Conservation (phyloP, 805 yeast genomes). For the Kregervanrija fluxuum region DNA sequence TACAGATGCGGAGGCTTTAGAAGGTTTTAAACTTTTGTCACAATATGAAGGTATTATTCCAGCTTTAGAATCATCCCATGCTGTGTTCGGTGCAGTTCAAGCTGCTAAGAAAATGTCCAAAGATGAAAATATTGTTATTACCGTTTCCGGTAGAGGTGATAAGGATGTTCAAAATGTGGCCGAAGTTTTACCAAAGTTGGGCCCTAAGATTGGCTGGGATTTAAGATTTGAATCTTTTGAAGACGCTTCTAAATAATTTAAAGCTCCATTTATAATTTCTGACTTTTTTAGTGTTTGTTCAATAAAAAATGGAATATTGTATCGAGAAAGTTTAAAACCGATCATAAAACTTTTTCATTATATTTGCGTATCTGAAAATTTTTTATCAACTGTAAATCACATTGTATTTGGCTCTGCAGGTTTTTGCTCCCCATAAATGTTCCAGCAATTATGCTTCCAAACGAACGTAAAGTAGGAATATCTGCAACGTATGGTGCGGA, state of each 20-base stretch:
- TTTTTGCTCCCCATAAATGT: too few relatives aligned
- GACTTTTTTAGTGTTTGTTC: too few relatives aligned
- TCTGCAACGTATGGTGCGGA: constrained; percentile 6
- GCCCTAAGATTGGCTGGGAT: constrained; percentile 94
- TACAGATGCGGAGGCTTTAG: constrained; percentile 89
- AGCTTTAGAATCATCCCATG: constrained; percentile 96
- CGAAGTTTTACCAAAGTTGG: constrained; percentile 81
- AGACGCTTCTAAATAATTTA: constrained; percentile 23
- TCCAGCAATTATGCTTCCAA: constrained; percentile 1
- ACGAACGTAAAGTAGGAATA: constrained; percentile 1
- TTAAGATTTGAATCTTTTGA: constrained; percentile 62
- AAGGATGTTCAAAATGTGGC: constrained; percentile 98
- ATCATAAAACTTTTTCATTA: too few relatives aligned
- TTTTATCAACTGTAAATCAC: too few relatives aligned
- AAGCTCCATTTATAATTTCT: neutral
- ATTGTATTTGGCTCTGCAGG: too few relatives aligned
- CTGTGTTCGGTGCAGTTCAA: constrained; percentile 84
- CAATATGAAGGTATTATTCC: constrained; percentile 98
- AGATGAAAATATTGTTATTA: constrained; percentile 78
- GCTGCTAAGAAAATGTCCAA: constrained; percentile 76
- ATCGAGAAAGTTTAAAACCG: too few relatives aligned
- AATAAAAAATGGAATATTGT: too few relatives aligned
- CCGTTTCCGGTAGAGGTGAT: constrained; percentile 97
- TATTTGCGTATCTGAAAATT: too few relatives aligned
- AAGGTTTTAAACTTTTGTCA: constrained; percentile 81